A percentile compares a stretch with the other conserved stretches of the same genome.
Conservation (phyloP, 2,329 filamentous ascomycete genomes). For the Colletotrichum sp. region DNA sequence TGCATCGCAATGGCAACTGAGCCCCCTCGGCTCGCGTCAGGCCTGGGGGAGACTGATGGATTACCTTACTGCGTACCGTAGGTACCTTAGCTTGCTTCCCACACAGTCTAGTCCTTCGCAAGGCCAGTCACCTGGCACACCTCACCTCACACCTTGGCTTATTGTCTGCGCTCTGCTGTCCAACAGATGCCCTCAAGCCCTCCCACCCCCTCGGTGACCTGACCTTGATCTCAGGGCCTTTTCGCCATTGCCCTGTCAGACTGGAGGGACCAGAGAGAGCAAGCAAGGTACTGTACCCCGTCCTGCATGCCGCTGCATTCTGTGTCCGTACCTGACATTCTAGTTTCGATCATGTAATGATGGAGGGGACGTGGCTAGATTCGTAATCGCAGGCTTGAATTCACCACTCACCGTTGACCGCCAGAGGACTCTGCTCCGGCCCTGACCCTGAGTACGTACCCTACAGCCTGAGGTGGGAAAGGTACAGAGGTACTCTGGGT, state of each 20-base stretch:
- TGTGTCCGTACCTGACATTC: slow-evolving; percentile 20
- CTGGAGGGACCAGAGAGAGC: not conserved
- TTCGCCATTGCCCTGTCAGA: not conserved
- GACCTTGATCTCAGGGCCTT: not conserved
- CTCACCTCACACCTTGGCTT: not conserved
- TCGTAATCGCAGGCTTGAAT: slow-evolving; percentile 15
- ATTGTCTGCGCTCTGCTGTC: not conserved
- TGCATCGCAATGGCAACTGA: slow-evolving; percentile 3
- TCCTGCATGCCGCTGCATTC: not conserved
- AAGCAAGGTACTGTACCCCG: not conserved
- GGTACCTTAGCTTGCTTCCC: not conserved
- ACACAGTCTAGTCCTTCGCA: not conserved
- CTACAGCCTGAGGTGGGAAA: not conserved
- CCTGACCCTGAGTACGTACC: not conserved
- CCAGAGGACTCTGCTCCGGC: not conserved
- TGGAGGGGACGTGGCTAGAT: slow-evolving; percentile 8
- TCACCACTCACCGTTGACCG: slow-evolving; percentile 14
- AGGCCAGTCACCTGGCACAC: slow-evolving; percentile 15
- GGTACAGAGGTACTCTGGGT: not conserved
- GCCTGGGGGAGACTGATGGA: not conserved
- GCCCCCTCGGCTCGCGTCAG: slow-evolving; percentile 1
- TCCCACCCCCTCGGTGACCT: not conserved
- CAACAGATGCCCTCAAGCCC: not conserved
- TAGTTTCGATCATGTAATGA: slow-evolving; percentile 18
- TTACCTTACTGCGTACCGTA: not conserved